Conservation (phyloP, 176 grass and related monocot genomes). For the Cenchrus americanus region DNA sequence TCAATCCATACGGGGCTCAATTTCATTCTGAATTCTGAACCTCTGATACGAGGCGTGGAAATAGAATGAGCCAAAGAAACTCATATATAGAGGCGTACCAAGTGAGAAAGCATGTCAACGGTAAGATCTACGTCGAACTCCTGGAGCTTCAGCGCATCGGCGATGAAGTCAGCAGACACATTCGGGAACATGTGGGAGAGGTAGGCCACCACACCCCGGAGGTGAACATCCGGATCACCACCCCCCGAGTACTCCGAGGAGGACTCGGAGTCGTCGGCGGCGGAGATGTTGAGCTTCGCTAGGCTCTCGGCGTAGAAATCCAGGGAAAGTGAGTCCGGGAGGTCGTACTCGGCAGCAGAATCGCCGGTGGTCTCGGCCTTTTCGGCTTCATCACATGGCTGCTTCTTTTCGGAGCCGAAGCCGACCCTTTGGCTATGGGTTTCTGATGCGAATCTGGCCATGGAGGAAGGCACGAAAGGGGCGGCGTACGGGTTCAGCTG, state of each 20-base stretch:
- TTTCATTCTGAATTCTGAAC: no score
- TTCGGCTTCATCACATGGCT: conserved; percentile 26
- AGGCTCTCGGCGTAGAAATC: conserved; percentile 52
- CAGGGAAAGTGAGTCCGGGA: conserved; percentile 47
- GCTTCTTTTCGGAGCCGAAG: not conserved
- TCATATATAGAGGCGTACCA: conserved; percentile 39
- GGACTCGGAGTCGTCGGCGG: conserved; percentile 8
- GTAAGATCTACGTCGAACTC: conserved; percentile 43
- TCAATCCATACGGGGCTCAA: no score
- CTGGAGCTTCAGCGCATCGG: conserved; percentile 47
- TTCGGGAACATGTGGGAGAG: conserved; percentile 58
- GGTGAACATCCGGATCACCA: conserved; percentile 6
- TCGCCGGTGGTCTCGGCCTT: conserved; percentile 36
- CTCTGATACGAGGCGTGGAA: no score
- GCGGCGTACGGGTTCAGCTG: conserved; percentile 62
- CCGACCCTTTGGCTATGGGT: conserved; percentile 10
- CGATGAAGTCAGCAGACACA: conserved; percentile 61
- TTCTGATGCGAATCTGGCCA: not conserved
- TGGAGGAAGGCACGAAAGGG: conserved; percentile 61
- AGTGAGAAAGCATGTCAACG: conserved; percentile 52
- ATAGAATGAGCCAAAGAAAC: no score
- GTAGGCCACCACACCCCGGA: conserved; percentile 32
- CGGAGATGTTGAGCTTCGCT: conserved; percentile 43
- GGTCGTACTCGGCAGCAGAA: conserved; percentile 46
- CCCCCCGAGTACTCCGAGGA: conserved; percentile 32